Conservation (phyloP, 495 filamentous ascomycete genomes). For the Thozetella sp. region DNA sequence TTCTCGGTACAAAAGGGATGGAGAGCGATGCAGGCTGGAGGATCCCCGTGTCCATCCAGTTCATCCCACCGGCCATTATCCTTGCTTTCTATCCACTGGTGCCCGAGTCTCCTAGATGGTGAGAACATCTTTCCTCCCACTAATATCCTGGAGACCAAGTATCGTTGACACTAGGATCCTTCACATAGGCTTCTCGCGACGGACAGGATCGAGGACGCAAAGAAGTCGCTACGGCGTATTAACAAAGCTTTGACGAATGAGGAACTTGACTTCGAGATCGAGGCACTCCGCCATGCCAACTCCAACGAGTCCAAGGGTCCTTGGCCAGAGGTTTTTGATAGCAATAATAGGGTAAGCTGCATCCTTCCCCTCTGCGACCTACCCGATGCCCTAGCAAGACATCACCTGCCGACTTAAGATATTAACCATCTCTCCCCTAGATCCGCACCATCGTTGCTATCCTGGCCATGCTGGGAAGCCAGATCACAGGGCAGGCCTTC, state of each 20-base stretch:
- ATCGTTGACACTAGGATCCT: neutral
- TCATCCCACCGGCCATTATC: constrained; percentile 16
- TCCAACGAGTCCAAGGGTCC: constrained; percentile 16
- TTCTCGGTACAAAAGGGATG: constrained; percentile 1
- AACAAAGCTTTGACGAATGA: constrained; percentile 9
- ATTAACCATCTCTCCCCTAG: no score
- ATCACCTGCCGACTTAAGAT: no score
- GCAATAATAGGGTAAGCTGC: constrained; percentile 12
- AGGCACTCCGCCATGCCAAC: constrained; percentile 11
- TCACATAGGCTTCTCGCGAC: constrained; percentile 12
- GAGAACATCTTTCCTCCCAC: no score
- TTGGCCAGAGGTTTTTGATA: constrained; percentile 20
- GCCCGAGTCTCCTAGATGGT: constrained; percentile 23
- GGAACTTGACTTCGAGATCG: constrained; percentile 16
- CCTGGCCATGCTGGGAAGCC: constrained; percentile 22
- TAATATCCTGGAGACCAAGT: no score
- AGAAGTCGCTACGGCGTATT: constrained; percentile 9
- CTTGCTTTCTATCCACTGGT: constrained; percentile 13
- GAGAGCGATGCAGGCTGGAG: constrained; percentile 12
- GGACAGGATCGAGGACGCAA: constrained; percentile 15
- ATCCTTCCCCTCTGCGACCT: no score
- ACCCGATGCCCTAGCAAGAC: no score
- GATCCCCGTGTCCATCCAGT: constrained; percentile 19
- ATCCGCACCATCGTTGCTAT: constrained; percentile 18
- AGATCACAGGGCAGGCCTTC: constrained; percentile 25